A percentile compares a stretch with the other conserved stretches of the same genome.
Conservation (phyloP, 1,139 yeast genomes). For the Kodamaea suecica region DNA sequence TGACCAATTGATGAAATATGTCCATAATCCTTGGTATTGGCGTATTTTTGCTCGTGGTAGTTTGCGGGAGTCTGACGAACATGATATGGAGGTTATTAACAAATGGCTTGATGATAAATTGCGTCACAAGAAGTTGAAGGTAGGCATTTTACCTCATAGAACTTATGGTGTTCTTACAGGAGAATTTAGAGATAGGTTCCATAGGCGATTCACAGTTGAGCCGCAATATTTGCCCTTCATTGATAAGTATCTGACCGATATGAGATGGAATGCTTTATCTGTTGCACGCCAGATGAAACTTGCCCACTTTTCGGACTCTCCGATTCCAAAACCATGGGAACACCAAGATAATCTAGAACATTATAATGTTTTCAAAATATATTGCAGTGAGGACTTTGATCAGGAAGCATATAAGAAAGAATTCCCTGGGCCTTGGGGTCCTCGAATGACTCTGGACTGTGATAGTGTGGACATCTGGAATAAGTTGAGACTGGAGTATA, state of each 20-base stretch:
- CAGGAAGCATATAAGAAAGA: constrained; percentile 14
- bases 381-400: constrained; percentile 19
- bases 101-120: constrained; percentile 23
- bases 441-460: constrained; percentile 33
- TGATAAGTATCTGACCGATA: constrained; percentile 17
- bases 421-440: constrained; percentile 26
- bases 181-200: constrained; percentile 38
- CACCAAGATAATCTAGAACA: constrained; percentile 11
- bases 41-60: constrained; percentile 19
- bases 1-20: constrained; percentile 27
- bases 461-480: constrained; percentile 34
- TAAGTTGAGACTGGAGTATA: constrained; percentile 9
- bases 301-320: constrained; percentile 44
- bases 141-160: constrained; percentile 44
- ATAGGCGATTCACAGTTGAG: constrained; percentile 25
- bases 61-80: constrained; percentile 28
- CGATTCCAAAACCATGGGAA: constrained; percentile 50
- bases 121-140: constrained; percentile 17
- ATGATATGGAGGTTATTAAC: constrained; percentile 52
- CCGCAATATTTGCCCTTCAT: constrained; percentile 35
- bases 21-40: constrained; percentile 35
- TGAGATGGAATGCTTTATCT: constrained; percentile 27
- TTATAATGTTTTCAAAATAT: constrained; percentile 27
- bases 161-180: constrained; percentile 49
- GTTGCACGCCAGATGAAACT: constrained; percentile 23